Percentiles rank a stretch among this genome's conserved stretches.
Conservation (phyloP, 2,329 filamentous ascomycete genomes). For the Talaromyces sp. region DNA sequence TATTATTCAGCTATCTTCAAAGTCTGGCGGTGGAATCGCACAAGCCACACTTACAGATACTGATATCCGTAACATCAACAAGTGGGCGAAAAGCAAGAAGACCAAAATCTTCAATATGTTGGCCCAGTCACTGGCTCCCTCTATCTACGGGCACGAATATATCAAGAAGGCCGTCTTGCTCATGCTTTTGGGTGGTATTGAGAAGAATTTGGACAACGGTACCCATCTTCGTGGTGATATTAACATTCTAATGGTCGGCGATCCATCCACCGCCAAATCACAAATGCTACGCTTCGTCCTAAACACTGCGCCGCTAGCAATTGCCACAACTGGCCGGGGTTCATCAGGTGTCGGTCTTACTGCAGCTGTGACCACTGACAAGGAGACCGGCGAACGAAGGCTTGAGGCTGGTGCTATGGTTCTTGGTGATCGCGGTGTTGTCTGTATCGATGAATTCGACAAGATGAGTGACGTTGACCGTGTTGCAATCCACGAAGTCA, state of each 20-base stretch:
- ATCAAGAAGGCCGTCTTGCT: slow-evolving; percentile 97
- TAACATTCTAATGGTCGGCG: slow-evolving; percentile 98
- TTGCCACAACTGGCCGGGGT: slow-evolving; percentile 92
- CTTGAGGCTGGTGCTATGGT: slow-evolving; percentile 99
- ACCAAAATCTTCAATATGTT: slow-evolving; percentile 89
- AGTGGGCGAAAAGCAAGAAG: slow-evolving; percentile 73
- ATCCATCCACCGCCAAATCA: slow-evolving; percentile 98
- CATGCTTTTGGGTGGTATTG: slow-evolving; percentile 91
- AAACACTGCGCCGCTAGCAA: slow-evolving; percentile 93
- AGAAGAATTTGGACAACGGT: slow-evolving; percentile 97
- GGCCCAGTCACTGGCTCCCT: slow-evolving; percentile 89
- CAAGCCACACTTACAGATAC: slow-evolving; percentile 91
- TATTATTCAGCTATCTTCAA: slow-evolving; percentile 88
- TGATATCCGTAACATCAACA: slow-evolving; percentile 98
- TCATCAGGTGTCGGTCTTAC: slow-evolving; percentile 98
- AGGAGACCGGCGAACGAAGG: slow-evolving; percentile 92
- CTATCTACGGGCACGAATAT: slow-evolving; percentile 94
- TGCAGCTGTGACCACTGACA: slow-evolving; percentile 91
- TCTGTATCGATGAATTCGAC: slow-evolving; percentile 99
- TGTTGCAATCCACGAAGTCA: slow-evolving; percentile 99
- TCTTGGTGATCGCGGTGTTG: slow-evolving; percentile 90
- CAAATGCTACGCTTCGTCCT: slow-evolving; percentile 94
- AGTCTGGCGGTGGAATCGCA: slow-evolving; percentile 90
- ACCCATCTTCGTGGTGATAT: slow-evolving; percentile 98
- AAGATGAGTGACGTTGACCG: slow-evolving; percentile 99